phyloP scores from a whole-genome alignment of 2,329 filamentous ascomycete genomes.

The Pseudonectria buxi region DNA sequence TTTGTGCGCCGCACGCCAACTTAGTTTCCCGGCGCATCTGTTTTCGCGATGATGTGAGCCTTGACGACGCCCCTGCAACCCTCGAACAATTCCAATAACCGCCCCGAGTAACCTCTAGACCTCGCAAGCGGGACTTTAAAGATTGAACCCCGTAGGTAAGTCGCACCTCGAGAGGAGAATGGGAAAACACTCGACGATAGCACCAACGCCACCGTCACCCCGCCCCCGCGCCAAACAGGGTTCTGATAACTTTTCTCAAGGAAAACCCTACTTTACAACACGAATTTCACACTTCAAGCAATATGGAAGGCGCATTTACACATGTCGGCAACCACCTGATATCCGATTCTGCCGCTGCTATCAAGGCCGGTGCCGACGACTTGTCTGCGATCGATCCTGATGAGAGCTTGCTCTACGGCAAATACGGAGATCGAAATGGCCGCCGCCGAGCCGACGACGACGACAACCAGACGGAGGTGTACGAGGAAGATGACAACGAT shows the following conservation, averaged over 20 bases:
- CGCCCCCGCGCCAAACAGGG: neutral
- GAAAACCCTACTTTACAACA: conserved; percentile 22
- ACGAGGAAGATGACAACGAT: conserved; percentile 74
- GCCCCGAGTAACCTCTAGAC: conserved; percentile 19
- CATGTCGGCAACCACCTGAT: conserved; percentile 82
- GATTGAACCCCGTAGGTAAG: conserved; percentile 21
- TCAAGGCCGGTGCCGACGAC: conserved; percentile 79
- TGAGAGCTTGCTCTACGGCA: conserved; percentile 71
- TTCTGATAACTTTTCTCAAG: conserved; percentile 12
- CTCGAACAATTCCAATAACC: conserved; percentile 24
- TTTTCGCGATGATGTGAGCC: conserved; percentile 35
- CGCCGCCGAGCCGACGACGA: conserved; percentile 77
- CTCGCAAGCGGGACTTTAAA: conserved; percentile 17
- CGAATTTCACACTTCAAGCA: conserved; percentile 20
- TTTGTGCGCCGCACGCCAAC: conserved; percentile 9
- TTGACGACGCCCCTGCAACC: conserved; percentile 23
- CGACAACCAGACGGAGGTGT: conserved; percentile 77
- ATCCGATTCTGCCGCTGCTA: conserved; percentile 75
- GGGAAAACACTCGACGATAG: conserved; percentile 5
- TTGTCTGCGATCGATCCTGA: conserved; percentile 66
- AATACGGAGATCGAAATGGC: conserved; percentile 54
- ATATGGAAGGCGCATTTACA: conserved; percentile 83
- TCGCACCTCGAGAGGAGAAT: conserved; percentile 9
- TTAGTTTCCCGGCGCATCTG: conserved; percentile 14
- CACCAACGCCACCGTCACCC: conserved; percentile 11